Conservation (phyloP, 129 eudicot species). For the Scalesia atractyloides region DNA sequence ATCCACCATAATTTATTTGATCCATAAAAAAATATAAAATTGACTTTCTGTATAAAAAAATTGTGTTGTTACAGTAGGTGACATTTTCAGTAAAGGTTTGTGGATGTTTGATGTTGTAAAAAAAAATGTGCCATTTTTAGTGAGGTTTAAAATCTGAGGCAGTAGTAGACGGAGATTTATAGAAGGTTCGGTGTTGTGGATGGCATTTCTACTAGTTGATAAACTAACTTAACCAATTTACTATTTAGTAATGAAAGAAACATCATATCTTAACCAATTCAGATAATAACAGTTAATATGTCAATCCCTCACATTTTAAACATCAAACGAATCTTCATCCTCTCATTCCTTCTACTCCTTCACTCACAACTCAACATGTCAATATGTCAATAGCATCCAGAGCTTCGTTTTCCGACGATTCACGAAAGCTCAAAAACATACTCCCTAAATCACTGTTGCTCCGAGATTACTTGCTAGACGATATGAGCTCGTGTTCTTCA, state of each 20-base stretch:
- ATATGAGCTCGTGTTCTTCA: constrained; percentile 83
- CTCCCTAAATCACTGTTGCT: constrained; percentile 46
- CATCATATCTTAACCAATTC: background rate
- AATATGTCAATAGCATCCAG: constrained; percentile 24
- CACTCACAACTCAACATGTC: background rate
- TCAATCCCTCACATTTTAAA: background rate
- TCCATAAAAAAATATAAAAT: no score
- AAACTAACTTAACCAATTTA: background rate
- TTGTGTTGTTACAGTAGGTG: no score
- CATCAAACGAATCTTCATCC: constrained; percentile 8
- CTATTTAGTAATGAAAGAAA: background rate
- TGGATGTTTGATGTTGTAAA: no score
- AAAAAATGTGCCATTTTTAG: no score
- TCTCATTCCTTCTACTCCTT: background rate
- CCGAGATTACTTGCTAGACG: constrained; percentile 68
- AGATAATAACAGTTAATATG: constrained; percentile 7
- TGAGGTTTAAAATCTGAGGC: no score
- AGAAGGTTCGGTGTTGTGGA: no score
- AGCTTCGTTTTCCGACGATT: constrained; percentile 39
- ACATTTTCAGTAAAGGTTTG: no score
- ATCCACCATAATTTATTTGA: no score
- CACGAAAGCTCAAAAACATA: constrained; percentile 36
- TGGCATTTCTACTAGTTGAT: background rate
- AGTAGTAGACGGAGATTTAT: no score
- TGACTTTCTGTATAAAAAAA: no score